These are phyloP conservation scores for Arthrobotrys musiformis DNA, from an alignment of 2,329 filamentous ascomycete species.

Conservation along the genomic window DNA sequence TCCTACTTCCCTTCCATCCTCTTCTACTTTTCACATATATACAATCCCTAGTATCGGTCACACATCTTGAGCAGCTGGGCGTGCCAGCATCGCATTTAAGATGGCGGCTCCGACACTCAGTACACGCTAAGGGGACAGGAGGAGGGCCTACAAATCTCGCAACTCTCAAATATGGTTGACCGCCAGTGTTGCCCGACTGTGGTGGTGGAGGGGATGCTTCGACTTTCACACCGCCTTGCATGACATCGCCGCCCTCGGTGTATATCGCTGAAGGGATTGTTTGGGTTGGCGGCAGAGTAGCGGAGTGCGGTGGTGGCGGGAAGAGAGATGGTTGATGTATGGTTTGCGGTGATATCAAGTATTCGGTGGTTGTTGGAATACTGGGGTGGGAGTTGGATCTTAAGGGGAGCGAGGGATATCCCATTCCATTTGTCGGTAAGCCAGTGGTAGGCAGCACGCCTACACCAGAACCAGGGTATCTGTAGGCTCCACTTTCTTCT, in stretches of 20 bases:
- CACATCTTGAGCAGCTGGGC: conserved; percentile 66
- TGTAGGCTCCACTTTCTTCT: conserved; percentile 53
- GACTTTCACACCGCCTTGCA: conserved; percentile 53
- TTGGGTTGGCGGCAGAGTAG: conserved; percentile 32
- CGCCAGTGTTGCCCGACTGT: conserved; percentile 7
- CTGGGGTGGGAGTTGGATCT: conserved; percentile 55
- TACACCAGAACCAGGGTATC: conserved; percentile 53
- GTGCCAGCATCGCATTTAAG: conserved; percentile 68
- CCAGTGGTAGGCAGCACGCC: conserved; percentile 51
- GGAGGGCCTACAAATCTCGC: conserved; percentile 59
- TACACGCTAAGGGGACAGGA: conserved; percentile 65
- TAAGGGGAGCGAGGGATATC: conserved; percentile 53
- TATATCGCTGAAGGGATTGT: conserved; percentile 54
- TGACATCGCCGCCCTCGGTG: conserved; percentile 50
- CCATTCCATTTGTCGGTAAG: conserved; percentile 52
- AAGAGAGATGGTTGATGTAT: conserved; percentile 48
- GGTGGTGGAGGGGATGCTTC: conserved; percentile 50
- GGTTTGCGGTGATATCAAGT: conserved; percentile 52
- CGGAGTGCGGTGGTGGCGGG: conserved; percentile 38
- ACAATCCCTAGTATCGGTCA: conserved; percentile 64
- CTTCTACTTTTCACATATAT: conserved; percentile 68
- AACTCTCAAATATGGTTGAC: conserved; percentile 58
- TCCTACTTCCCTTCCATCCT: conserved; percentile 65
- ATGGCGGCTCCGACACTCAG: conserved; percentile 67
- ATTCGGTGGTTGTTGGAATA: conserved; percentile 49